phyloP scores from a whole-genome alignment of 495 filamentous ascomycete genomes.

The Xylaria nigripes region DNA sequence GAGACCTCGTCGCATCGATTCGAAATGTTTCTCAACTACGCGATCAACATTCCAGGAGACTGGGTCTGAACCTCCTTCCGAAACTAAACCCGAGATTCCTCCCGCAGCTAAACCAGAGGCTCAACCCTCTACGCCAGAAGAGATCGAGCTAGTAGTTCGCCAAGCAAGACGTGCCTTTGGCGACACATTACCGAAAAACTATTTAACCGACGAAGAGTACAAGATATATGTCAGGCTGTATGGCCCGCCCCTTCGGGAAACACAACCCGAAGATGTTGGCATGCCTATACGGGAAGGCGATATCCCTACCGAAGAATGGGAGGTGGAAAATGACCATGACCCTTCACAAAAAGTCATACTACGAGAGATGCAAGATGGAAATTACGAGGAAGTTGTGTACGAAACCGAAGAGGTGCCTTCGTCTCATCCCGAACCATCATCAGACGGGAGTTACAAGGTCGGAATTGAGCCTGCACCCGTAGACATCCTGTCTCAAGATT shows the following conservation, averaged over 20 bases:
- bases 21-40: slow-evolving; percentile 35
- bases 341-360: slow-evolving; percentile 29
- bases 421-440: slow-evolving; percentile 4
- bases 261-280: slow-evolving; percentile 48
- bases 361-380: slow-evolving; percentile 51
- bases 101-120: slow-evolving; percentile 9
- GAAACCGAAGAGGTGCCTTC: slow-evolving; percentile 14
- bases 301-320: slow-evolving; percentile 12
- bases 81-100: slow-evolving; percentile 1
- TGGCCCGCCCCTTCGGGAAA: slow-evolving; percentile 55
- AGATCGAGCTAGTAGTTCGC: slow-evolving; percentile 57
- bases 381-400: slow-evolving; percentile 53
- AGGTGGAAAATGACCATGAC: slow-evolving; percentile 17
- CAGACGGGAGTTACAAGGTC: slow-evolving; percentile 1
- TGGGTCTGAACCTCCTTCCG: neutral
- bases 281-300: slow-evolving; percentile 32
- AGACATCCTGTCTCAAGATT: neutral
- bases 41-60: slow-evolving; percentile 19
- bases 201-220: slow-evolving; percentile 62
- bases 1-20: slow-evolving; percentile 13
- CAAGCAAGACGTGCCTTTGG: slow-evolving; percentile 66
- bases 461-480: neutral
- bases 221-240: slow-evolving; percentile 72
- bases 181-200: slow-evolving; percentile 64
- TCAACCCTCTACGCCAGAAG: slow-evolving; percentile 11